Base-by-base conservation (phyloP, 2,329 filamentous ascomycete genomes). In the Stagonosporopsis cucurbitacearum region DNA sequence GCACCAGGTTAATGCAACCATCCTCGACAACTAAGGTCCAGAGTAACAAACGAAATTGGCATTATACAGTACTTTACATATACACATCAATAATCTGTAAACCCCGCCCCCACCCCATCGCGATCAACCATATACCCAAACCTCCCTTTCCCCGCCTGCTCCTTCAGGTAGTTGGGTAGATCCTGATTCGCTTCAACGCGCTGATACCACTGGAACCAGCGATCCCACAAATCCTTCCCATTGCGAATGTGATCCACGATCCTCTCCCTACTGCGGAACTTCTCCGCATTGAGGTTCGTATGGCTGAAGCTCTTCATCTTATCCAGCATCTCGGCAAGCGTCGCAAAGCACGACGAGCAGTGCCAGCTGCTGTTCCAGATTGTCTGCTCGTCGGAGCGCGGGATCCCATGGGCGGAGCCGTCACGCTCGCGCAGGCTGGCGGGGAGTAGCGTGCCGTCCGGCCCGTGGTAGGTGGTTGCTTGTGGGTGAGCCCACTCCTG, bases 241-340 rank as follows among this genome's bases (percentile, higher is more conserved):
- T 42, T 23, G n/a, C 42, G 40, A 7, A 54, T 42, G 26, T 47
- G 50, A 26, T 47, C 25, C 4, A 54, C 43, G 3, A 54, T 54
- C 20, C 50, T 41, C n/a, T 54, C 50, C 20, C 37, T 35, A 19
- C 26, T 47, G n/a, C 43, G 30, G 11, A 54, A 54, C 30, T 47
- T 54, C 28, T 54, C 42, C 9, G 50, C 50, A 36, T 54, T 54
- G 19, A 54, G 50, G 43, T 54, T 54, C 19, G 50, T 54, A 35
- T 54, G 50, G 35, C 50, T 54, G 15, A 54, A 54, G 15, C 50
- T 54, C 43, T 54, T 47, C 50, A 54, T 54, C 42, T 54, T 54
- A 13, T 9, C 33, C 12, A 54, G 35, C 50, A 54, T 54, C 35
- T 54, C 50, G 7, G 43, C 35, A 20, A 47, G 13, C 17, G 50